Evolutionary conservation across 2,329 filamentous ascomycete species (phyloP), one percentile per base, ranked within the genome.

Genomic region (Colletotrichum sp.): DNA sequence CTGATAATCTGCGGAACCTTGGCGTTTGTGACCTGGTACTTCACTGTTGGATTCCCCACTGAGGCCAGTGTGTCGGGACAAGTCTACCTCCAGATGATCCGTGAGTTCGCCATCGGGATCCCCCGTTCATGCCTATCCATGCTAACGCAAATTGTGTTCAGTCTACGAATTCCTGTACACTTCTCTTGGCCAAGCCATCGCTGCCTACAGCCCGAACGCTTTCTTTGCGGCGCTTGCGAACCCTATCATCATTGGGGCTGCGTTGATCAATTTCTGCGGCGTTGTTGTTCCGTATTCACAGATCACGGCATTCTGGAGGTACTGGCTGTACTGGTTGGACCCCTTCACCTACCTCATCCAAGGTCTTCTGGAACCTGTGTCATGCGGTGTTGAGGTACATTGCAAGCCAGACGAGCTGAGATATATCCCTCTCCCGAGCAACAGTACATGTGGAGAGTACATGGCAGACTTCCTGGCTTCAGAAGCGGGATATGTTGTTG

Each of bases 131-230:
- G 86, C 1, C 80, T 85, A 31, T 83, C 82, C 54, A 69, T 24
- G 31, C 43, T 63, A 47, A 64, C 27, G 18, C 43, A 58, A 13
- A 38, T n/a, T 43, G 18, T 47, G 43, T 47, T 47, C 27, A 65
- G 61, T 86, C 68, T 87, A 86, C 59, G 79, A 81, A 55, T 78
- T 85, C 24, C 70, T 86, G 0, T 86, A 86, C 66, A 86, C 84
- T 0, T 84, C 82, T 0, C 81, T 85, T 66, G 84, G 85, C 2
- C 84, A 86, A 72, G 81, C 80, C 3, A 84, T 88, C 51, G 86
- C 86, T 1, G 87, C 87, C 2, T 88, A 88, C 70, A 84, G 86
- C 0, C 87, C 87, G 0, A 88, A 87, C 58, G 86, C 85, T 16
- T 84, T 86, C 58, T 87, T 87, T n/a, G 87, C 87, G 1, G 82